Conservation (phyloP, 495 filamentous ascomycete species). For the Pseudotulostoma volvatum region DNA sequence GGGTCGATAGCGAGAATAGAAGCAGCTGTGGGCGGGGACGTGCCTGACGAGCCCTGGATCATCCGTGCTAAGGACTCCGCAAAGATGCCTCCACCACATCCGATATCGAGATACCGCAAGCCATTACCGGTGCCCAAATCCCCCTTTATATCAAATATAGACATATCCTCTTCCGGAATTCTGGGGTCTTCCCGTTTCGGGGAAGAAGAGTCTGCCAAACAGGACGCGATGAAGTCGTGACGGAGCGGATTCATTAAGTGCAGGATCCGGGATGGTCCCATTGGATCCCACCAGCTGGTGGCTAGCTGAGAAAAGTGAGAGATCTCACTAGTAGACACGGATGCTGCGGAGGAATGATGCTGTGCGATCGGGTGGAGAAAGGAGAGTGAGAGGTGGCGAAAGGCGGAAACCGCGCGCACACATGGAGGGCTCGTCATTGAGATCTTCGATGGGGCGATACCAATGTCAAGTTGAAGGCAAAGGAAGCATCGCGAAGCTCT, state of each 20-base stretch:
- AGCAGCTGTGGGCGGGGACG: constrained; percentile 31
- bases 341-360: constrained; percentile 37
- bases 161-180: too few relatives aligned
- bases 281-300: constrained; percentile 92
- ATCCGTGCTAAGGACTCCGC: constrained; percentile 77
- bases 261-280: constrained; percentile 78
- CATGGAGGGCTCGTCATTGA: too few relatives aligned
- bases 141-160: too few relatives aligned
- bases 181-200: too few relatives aligned
- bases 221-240: constrained; percentile 72
- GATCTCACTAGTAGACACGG: constrained; percentile 73
- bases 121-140: constrained; percentile 1
- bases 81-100: constrained; percentile 94
- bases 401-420: too few relatives aligned
- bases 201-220: constrained; percentile 37
- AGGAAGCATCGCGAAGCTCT: too few relatives aligned
- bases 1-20: constrained; percentile 78
- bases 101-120: constrained; percentile 73
- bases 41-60: constrained; percentile 27
- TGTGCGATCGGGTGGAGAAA: constrained; percentile 3
- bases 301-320: constrained; percentile 90
- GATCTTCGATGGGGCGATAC: too few relatives aligned
- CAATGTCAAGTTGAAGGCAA: too few relatives aligned
- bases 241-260: constrained; percentile 97
- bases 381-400: neutral